phyloP scores from a whole-genome alignment of 2,329 filamentous ascomycete genomes.

The Phialophora macrospora region DNA sequence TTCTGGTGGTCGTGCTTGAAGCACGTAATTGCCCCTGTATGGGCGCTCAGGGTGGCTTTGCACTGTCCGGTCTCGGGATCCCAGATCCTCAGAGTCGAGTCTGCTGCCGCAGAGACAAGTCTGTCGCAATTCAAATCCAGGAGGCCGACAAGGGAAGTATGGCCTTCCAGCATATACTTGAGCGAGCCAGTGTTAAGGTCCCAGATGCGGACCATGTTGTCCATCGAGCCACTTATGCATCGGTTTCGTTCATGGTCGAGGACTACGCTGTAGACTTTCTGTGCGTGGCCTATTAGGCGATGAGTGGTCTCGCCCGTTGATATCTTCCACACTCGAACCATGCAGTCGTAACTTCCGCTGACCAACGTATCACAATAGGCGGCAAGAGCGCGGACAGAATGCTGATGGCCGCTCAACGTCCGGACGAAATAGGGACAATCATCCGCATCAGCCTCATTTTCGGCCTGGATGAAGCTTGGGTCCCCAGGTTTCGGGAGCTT shows the following conservation, averaged over 20 bases:
- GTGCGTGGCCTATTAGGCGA: slow-evolving; percentile 80
- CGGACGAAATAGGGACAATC: slow-evolving; percentile 96
- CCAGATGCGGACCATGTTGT: slow-evolving; percentile 97
- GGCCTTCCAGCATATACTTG: slow-evolving; percentile 88
- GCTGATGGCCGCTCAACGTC: slow-evolving; percentile 80
- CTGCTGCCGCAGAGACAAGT: slow-evolving; percentile 91
- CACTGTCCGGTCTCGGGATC: slow-evolving; percentile 91
- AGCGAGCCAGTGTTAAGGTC: slow-evolving; percentile 84
- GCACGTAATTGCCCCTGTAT: slow-evolving; percentile 96
- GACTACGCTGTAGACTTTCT: slow-evolving; percentile 97
- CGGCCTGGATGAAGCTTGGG: slow-evolving; percentile 76
- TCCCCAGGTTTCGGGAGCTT: slow-evolving; percentile 82
- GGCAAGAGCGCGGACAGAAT: slow-evolving; percentile 94
- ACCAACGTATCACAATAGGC: slow-evolving; percentile 95
- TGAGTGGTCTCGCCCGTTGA: slow-evolving; percentile 90
- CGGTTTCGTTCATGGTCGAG: slow-evolving; percentile 88
- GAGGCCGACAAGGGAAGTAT: slow-evolving; percentile 87
- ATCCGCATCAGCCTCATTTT: slow-evolving; percentile 70
- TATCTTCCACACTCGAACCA: slow-evolving; percentile 95
- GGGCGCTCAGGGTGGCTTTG: slow-evolving; percentile 85
- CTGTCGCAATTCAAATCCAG: slow-evolving; percentile 87
- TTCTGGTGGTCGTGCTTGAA: slow-evolving; percentile 98
- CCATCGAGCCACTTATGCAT: slow-evolving; percentile 98
- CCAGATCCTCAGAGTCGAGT: slow-evolving; percentile 95
- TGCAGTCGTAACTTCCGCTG: slow-evolving; percentile 94